Evolutionary conservation across 2,329 filamentous ascomycete genomes (phyloP), one percentile per base, ranked within the genome.

Genomic region (Penicillium sp.): DNA sequence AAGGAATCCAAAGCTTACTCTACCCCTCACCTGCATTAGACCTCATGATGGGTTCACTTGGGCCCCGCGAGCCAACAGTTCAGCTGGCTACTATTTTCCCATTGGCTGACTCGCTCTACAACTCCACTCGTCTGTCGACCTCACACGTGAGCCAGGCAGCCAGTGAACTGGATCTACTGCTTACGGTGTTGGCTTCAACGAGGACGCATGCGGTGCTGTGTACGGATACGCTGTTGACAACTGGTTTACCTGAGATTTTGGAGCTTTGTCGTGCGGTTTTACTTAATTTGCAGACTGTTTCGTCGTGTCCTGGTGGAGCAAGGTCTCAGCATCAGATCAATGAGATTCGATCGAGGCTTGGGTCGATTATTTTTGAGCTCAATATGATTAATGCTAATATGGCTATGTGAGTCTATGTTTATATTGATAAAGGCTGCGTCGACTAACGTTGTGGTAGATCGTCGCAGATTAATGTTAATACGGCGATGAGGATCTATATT

Each of bases 351-450:
- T 57, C 35, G 39, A 54, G 57, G 4, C 43, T 63, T 14, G 59
- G 57, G 3, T 59, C 55, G 3, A 24, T 57, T 19, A 52, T 54
- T 21, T 65, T 56, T 45, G 62, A 55, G 16, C 43, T 64, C 6
- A 58, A 43, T 46, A 49, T 58, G 22, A 52, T 63, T n/a, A 62
- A 62, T 54, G 55, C 50, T 5, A 57, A 60, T 56, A 55, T 60
- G 59, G 58, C 57, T 50, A 63, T 62, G 62, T 65, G 19, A 47
- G 62, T 62, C 11, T 16, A 5, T 7, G 7, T 7, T 22, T 13
- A 29, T 16, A 42, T 10, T 10, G 9, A n/a, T 10, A 11, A 33
- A n/a, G 13, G 21, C 21, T n/a, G 24, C 13, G 35, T 14, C 11
- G 8, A 19, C n/a, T 49, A 49, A 49, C 44, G 2, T 31, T 35